Base-by-base conservation (phyloP, 2,329 filamentous ascomycete species). In the Penicillium sp. region DNA sequence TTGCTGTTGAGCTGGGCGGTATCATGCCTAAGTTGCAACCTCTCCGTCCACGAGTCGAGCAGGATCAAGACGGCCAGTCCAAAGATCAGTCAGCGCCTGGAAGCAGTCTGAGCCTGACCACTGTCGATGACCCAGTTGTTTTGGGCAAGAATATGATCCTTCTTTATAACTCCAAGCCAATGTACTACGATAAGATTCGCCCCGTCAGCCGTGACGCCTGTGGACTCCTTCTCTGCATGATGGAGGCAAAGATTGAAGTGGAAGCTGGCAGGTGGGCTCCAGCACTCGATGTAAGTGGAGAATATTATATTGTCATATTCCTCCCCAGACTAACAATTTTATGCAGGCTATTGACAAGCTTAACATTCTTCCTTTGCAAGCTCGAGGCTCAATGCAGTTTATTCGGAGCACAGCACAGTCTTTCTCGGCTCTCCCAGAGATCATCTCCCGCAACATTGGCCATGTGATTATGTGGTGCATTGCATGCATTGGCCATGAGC, bases 381-480 rank as follows among this genome's bases (percentile, higher is more conserved):
- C 90, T 16, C 78, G 79, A 24, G 90, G 91, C 68, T 89, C 93
- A 68, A 86, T 95, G 56, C 84, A 86, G 67, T 84, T 82, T 48
- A 93, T 99, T 75, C 90, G 95, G 61, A 83, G 83, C 63, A 87
- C 87, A 59, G 92, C 93, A 1, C 86, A 90, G 67, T 88, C 87
- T 60, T 98, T 99, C 77, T 85, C 90, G 16, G 82, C 84, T 1
- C 83, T 96, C 41, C 85, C 91, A 4, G 86, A 91, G 64, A 86
- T 92, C 8, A 90, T 99, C 41, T 89, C 93, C 3, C 88, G 91
- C 71, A 96, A 95, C 69, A 87, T 97, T 66, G 93, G 93, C 19
- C 91, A 93, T 74, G 82, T 98, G 60, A 84, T 99, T 61, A 89
- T 96, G 79, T 98, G 95, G 95, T 91, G 91, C 49, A 91, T 99